A percentile compares a stretch with the other conserved stretches of the same genome.
Conservation (phyloP, 441 rosid genomes). For the Breynia disticha region DNA sequence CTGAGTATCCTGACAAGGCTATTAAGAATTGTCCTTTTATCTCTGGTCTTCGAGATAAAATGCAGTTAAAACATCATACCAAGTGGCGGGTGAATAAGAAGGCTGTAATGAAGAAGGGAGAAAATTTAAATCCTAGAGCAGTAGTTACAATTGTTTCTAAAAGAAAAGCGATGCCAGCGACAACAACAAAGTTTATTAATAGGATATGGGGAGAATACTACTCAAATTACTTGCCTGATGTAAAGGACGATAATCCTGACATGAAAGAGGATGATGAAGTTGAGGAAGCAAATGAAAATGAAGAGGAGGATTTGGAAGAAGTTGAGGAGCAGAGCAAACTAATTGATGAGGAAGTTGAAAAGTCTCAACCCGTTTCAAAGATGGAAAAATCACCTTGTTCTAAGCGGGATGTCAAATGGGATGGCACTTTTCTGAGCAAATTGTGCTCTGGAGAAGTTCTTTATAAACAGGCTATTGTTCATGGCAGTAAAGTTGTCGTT, state of each 20-base stretch:
- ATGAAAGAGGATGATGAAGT: conserved; percentile 23
- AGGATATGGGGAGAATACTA: not conserved
- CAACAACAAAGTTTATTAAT: not conserved
- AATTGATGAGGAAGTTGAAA: conserved; percentile 11
- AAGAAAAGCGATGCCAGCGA: not conserved
- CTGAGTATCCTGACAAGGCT: not conserved
- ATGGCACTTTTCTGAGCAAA: conserved; percentile 17
- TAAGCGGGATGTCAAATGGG: conserved; percentile 21
- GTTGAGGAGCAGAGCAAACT: conserved; percentile 8
- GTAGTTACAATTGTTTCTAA: not conserved
- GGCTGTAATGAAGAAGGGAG: not conserved
- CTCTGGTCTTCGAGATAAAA: not conserved
- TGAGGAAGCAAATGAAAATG: conserved; percentile 5
- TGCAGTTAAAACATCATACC: not conserved
- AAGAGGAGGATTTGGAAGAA: conserved; percentile 10
- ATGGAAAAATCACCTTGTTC: conserved; percentile 7
- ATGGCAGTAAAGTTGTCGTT: conserved; percentile 18
- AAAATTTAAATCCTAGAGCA: not conserved
- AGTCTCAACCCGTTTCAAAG: conserved; percentile 15
- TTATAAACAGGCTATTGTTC: conserved; percentile 22
- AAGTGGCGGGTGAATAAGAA: not conserved
- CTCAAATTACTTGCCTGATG: not conserved
- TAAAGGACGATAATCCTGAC: not conserved
- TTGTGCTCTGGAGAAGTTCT: conserved; percentile 21
- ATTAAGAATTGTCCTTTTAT: not conserved